Evolutionary conservation across 331 rosid genomes (phyloP).

Genomic region (Dryas integrifolia): DNA sequence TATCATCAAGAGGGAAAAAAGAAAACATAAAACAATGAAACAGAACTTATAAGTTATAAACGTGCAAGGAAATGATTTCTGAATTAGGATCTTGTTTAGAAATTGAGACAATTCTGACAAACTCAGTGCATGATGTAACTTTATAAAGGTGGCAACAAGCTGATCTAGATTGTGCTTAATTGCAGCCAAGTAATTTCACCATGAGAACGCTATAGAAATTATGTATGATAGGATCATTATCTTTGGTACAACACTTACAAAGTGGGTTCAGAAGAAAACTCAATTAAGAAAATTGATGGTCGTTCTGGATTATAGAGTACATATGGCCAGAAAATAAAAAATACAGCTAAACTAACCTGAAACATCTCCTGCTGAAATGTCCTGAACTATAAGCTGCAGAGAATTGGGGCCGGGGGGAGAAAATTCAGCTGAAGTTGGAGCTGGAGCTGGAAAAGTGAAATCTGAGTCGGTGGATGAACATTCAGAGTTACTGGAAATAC

Average conservation of each 20-base stretch:
- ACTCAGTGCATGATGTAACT: not conserved
- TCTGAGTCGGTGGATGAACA: slow-evolving; percentile 74
- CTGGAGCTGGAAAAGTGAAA: slow-evolving; percentile 61
- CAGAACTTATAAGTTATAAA: not conserved
- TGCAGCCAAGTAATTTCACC: not conserved
- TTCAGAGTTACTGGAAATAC: slow-evolving; percentile 79
- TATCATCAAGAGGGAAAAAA: slow-evolving; percentile 30
- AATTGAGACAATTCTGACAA: not conserved
- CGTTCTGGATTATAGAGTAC: slow-evolving; percentile 13
- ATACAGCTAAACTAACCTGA: slow-evolving; percentile 55
- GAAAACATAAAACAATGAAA: slow-evolving; percentile 15
- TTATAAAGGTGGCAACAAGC: not conserved
- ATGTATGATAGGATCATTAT: not conserved
- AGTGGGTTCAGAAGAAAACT: not conserved
- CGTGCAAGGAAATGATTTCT: slow-evolving; percentile 8
- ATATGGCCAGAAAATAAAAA: not conserved
- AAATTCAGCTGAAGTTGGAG: slow-evolving; percentile 35
- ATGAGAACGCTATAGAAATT: not conserved
- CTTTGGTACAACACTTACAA: slow-evolving; percentile 12
- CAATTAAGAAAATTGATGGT: not conserved
- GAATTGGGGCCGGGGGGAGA: slow-evolving; percentile 38
- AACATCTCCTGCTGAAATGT: slow-evolving; percentile 59
- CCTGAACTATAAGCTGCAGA: slow-evolving; percentile 61
- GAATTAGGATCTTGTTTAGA: not conserved
- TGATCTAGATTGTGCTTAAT: slow-evolving; percentile 2